Percentiles rank a stretch among this genome's conserved stretches.
These are phyloP conservation scores for Gyrodon lividus DNA, from an alignment of 768 basidiomycete genomes.

Conservation along the genomic window DNA sequence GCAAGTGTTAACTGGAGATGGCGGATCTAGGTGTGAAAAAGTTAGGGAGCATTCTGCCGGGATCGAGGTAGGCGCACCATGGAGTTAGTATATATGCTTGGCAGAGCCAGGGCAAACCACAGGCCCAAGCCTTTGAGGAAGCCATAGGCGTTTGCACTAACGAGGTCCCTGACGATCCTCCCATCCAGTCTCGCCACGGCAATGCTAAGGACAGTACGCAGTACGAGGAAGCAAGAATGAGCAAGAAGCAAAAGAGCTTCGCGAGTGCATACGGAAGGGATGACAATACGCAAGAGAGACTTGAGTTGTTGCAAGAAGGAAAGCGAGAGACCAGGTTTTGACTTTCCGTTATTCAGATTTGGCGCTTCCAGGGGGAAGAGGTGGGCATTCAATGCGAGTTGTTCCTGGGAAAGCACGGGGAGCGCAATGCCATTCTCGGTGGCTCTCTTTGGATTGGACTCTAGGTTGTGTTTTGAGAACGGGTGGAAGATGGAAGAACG, in stretches of 20 bases:
- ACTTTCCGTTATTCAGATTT: conserved; percentile 13
- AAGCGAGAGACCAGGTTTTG: conserved; percentile 67
- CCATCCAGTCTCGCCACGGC: conserved; percentile 89
- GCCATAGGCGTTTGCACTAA: conserved; percentile 80
- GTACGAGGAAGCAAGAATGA: conserved; percentile 83
- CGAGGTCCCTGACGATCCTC: conserved; percentile 83
- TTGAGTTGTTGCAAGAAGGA: conserved; percentile 71
- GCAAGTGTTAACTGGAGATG: conserved; percentile 87
- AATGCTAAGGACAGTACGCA: conserved; percentile 85
- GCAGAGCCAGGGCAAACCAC: conserved; percentile 91
- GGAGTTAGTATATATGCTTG: conserved; percentile 93
- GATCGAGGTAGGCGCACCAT: conserved; percentile 54
- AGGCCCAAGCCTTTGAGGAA: conserved; percentile 78
- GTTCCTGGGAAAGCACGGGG: conserved; percentile 58
- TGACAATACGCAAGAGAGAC: conserved; percentile 69
- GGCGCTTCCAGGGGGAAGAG: conserved; percentile 61
- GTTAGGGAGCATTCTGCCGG: not conserved
- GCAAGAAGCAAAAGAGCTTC: conserved; percentile 71
- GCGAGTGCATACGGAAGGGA: conserved; percentile 60
- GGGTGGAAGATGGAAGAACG: conserved; percentile 40
- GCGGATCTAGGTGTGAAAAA: conserved; percentile 57
- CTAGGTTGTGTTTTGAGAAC: conserved; percentile 37
- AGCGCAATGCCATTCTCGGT: conserved; percentile 59
- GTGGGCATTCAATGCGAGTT: conserved; percentile 51
- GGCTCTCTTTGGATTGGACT: conserved; percentile 51